Evolutionary conservation across 768 basidiomycete species (phyloP).

Genomic region (Daedalea quercina): DNA sequence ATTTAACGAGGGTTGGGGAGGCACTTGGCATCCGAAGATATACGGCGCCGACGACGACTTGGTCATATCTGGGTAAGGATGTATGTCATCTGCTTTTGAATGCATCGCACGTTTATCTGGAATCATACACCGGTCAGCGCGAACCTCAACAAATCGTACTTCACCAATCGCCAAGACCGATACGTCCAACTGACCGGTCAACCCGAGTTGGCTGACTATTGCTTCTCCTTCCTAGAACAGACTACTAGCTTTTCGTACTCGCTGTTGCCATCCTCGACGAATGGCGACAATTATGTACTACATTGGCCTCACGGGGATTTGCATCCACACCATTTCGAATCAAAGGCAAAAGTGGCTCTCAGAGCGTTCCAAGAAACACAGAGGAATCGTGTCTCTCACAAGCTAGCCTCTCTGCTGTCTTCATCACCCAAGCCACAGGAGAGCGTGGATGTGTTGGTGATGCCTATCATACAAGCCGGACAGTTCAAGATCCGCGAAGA

Average conservation of each 20-base stretch:
- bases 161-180: conserved; percentile 91
- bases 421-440: not conserved
- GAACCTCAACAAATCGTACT: conserved; percentile 90
- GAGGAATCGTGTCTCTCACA: not conserved
- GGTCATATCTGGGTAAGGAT: conserved; percentile 82
- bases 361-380: conserved; percentile 48
- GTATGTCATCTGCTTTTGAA: conserved; percentile 17
- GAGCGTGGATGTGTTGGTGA: conserved; percentile 43
- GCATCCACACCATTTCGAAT: conserved; percentile 66
- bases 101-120: not conserved
- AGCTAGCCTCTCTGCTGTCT: not conserved
- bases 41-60: conserved; percentile 92
- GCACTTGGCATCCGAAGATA: conserved; percentile 93
- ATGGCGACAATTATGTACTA: conserved; percentile 39
- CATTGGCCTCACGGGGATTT: conserved; percentile 60
- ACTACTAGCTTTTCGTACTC: conserved; percentile 70
- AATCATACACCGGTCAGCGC: conserved; percentile 47
- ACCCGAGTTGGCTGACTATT: conserved; percentile 69
- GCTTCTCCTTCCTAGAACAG: conserved; percentile 66
- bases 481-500: conserved; percentile 86
- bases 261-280: conserved; percentile 28
- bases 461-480: conserved; percentile 86
- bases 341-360: conserved; percentile 50
- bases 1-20: conserved; percentile 96
- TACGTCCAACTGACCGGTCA: conserved; percentile 72